phyloP scores from a whole-genome alignment of 177 flowering plant species.

The Telopea speciosissima region DNA sequence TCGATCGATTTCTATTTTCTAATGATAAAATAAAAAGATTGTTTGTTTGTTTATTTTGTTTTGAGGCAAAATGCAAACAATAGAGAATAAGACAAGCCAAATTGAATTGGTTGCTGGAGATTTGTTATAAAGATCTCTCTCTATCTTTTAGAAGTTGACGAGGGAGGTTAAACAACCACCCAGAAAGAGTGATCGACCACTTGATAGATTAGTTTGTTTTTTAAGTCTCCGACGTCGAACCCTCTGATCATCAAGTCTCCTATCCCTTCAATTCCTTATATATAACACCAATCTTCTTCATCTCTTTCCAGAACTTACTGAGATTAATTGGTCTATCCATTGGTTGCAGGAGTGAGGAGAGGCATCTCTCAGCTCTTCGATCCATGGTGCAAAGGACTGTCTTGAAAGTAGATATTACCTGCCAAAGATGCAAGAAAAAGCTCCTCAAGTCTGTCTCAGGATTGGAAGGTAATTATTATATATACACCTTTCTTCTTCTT shows the following conservation, averaged over 20 bases:
- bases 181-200: slow-evolving; percentile 1
- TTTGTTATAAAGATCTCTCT: neutral
- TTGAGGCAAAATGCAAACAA: too few species aligned
- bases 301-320: neutral
- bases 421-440: slow-evolving; percentile 60
- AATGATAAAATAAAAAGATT: neutral
- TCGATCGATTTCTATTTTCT: too few species aligned
- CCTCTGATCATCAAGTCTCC: too few species aligned
- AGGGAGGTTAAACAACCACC: slow-evolving; percentile 22
- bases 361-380: neutral
- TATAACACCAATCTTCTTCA: neutral
- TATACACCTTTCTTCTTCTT: too few species aligned
- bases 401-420: slow-evolving; percentile 51
- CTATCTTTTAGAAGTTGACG: too few species aligned
- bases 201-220: too few species aligned
- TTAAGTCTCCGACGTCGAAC: too few species aligned
- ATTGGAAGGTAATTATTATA: slow-evolving; percentile 34
- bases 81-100: slow-evolving; percentile 5
- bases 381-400: slow-evolving; percentile 58
- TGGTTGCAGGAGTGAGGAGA: too few species aligned
- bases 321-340: too few species aligned
- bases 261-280: neutral
- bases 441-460: slow-evolving; percentile 49
- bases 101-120: neutral
- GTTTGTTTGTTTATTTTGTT: neutral